These are phyloP conservation scores for Auxenochlorella pyrenoidosa DNA, from an alignment of 139 green algal genomes.

Conservation along the genomic window DNA sequence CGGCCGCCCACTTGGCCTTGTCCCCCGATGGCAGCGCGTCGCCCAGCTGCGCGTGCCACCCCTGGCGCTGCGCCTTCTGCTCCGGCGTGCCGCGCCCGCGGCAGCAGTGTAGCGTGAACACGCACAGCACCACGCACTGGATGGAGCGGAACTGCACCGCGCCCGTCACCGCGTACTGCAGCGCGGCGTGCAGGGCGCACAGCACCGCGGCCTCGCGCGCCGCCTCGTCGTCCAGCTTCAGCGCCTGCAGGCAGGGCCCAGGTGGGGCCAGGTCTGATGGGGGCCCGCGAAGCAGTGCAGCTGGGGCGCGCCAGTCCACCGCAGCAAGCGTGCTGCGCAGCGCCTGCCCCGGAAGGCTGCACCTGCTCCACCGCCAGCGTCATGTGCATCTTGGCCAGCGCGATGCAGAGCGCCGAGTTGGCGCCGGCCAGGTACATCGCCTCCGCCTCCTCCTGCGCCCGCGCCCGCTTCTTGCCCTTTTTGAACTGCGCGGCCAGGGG, in stretches of 20 bases:
- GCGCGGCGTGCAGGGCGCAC: constrained; percentile 1
- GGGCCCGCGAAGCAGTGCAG: background rate
- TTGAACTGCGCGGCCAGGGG: constrained; percentile 19
- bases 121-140: constrained; percentile 31
- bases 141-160: constrained; percentile 10
- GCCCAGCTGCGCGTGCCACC: background rate
- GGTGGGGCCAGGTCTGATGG: too few relatives aligned
- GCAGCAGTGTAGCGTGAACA: constrained; percentile 34
- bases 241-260: background rate
- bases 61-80: constrained; percentile 16
- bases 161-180: constrained; percentile 14
- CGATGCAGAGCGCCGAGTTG: constrained; percentile 23
- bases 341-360: too few relatives aligned
- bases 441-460: constrained; percentile 32
- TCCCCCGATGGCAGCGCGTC: background rate
- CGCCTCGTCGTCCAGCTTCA: constrained; percentile 9
- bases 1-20: constrained; percentile 6
- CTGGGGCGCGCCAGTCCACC: too few relatives aligned
- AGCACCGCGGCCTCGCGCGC: constrained; percentile 15
- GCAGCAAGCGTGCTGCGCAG: background rate
- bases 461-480: constrained; percentile 33
- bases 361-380: constrained; percentile 36
- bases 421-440: background rate
- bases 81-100: constrained; percentile 8
- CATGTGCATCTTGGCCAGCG: constrained; percentile 32